Evolutionary conservation across 768 basidiomycete genomes (phyloP), one percentile per base, ranked within the genome.

Genomic region (Hypholoma sublateritium): DNA sequence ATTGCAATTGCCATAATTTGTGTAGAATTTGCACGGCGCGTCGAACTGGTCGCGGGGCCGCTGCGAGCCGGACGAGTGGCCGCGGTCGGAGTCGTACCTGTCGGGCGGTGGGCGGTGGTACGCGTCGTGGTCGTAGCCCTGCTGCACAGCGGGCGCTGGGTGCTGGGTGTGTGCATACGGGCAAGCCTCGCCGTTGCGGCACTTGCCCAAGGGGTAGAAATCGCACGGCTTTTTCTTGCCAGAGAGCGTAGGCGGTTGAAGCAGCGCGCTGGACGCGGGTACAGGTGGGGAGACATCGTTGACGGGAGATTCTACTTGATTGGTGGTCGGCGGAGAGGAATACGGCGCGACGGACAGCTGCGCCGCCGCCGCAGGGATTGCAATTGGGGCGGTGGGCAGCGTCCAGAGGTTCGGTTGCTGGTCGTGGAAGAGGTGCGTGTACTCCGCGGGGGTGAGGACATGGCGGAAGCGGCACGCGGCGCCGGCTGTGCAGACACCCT

Each of bases 371-470:
- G 43, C 22, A 32, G 39, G 14, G 13, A 24, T 3, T 47, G 25
- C 22, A n/a, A 3, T 25, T 28, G 25, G 16, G 28, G 9, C 34
- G 9, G 25, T 5, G 3, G 8, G 4, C 5, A 32, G 5, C 28
- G 28, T 32, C 28, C 28, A 32, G 28, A 32, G 28, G 28, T 32
- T 69, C 6, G 77, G 76, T 32, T 77, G 75, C 9, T 63, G 61
- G 45, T 78, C 72, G 35, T 69, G 72, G 50, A 78, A 79, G 14
- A 79, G 66, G 14, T 70, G 56, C 14, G 68, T 68, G 53, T 73
- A 77, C 55, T 79, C 77, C 32, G 70, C 66, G 28, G 69, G 57
- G 1, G 76, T 70, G 22, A 79, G 63, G n/a, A 74, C 74, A 62
- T 78, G 77, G 13, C 77, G 70, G 59, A 74, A 77, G 22, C 54